These are phyloP conservation scores for Biscutella auriculata DNA, from an alignment of 441 rosid species.

Conservation along the genomic window DNA sequence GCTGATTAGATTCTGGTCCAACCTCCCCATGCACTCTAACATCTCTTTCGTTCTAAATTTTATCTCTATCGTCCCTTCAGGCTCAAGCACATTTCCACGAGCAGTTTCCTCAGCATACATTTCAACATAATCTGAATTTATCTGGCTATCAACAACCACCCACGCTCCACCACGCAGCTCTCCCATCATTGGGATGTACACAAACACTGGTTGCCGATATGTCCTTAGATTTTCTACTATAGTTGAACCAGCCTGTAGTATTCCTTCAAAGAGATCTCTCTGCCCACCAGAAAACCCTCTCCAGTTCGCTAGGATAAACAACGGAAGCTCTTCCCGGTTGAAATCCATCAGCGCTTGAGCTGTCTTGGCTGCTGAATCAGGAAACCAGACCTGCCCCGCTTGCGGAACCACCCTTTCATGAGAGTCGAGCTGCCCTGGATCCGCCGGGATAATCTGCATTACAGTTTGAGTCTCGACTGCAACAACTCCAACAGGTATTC, in stretches of 20 bases:
- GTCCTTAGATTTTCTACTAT: conserved; percentile 96
- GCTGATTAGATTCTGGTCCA: conserved; percentile 59
- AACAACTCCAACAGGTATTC: conserved; percentile 93
- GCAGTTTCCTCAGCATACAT: conserved; percentile 98
- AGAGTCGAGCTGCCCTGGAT: conserved; percentile 99
- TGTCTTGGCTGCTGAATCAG: conserved; percentile 96
- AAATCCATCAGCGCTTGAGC: conserved; percentile 97
- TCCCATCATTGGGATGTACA: conserved; percentile 97
- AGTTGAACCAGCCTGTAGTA: conserved; percentile 98
- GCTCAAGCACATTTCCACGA: conserved; percentile 96
- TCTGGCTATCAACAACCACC: conserved; percentile 95
- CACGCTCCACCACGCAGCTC: conserved; percentile 99
- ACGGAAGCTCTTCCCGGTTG: conserved; percentile 89
- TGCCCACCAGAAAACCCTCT: conserved; percentile 99
- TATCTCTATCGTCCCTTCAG: conserved; percentile 96
- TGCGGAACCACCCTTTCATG: conserved; percentile 98
- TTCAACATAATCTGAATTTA: conserved; percentile 88
- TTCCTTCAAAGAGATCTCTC: conserved; percentile 96
- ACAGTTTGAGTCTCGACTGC: conserved; percentile 99
- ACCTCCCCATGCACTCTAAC: conserved; percentile 96
- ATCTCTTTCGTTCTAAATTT: conserved; percentile 89
- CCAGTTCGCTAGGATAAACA: conserved; percentile 98
- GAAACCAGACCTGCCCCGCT: conserved; percentile 99
- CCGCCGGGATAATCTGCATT: conserved; percentile 98
- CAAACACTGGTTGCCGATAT: conserved; percentile 93